Evolutionary conservation across 2,329 filamentous ascomycete genomes (phyloP).

Genomic region (Proliferodiscus dingleyae): DNA sequence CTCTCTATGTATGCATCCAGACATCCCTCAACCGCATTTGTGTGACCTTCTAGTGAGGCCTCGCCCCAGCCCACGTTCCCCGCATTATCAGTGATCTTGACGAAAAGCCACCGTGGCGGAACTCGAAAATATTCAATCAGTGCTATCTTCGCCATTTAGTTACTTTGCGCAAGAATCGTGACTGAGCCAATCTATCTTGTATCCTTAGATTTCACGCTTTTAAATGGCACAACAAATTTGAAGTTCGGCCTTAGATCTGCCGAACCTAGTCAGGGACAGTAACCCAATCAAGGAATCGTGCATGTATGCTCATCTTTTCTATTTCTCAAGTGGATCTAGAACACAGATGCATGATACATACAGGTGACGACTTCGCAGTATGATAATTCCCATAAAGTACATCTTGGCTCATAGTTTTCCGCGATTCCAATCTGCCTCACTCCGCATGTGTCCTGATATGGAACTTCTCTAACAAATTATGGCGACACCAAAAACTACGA

Average conservation of each 20-base stretch:
- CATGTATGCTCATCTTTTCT: too few relatives aligned
- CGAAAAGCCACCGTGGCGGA: conserved; percentile 71
- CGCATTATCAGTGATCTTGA: conserved; percentile 66
- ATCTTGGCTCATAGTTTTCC: too few relatives aligned
- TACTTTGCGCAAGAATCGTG: background rate
- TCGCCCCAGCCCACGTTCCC: conserved; percentile 69
- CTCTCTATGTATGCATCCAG: conserved; percentile 61
- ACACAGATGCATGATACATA: too few relatives aligned
- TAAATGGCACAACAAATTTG: background rate
- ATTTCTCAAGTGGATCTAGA: too few relatives aligned
- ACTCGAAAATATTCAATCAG: conserved; percentile 70
- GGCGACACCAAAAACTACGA: background rate
- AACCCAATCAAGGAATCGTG: too few relatives aligned
- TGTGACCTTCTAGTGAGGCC: conserved; percentile 68
- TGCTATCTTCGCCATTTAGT: conserved; percentile 56
- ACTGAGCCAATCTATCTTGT: background rate
- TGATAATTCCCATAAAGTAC: too few relatives aligned
- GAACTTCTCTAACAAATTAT: background rate
- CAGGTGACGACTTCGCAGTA: too few relatives aligned
- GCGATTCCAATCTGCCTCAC: too few relatives aligned
- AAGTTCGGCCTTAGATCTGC: background rate
- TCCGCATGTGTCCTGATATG: background rate
- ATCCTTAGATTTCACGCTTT: background rate
- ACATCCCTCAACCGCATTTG: conserved; percentile 68
- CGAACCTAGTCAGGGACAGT: background rate